Base-by-base conservation (phyloP, 495 filamentous ascomycete species). In the Aspergillus campestris region DNA sequence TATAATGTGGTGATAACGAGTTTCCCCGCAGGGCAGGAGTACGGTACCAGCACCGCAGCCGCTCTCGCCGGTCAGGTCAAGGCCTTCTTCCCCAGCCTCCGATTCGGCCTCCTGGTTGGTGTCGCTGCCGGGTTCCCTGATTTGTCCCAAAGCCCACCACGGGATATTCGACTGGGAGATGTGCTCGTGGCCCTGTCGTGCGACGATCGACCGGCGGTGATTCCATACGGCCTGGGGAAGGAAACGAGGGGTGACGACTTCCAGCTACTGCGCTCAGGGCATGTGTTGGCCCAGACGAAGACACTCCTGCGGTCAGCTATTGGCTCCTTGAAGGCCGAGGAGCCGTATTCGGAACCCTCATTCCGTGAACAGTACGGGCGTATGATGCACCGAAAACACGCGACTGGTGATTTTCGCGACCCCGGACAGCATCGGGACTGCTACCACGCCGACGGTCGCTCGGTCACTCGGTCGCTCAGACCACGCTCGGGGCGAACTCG, bases 131-230 rank as follows among this genome's bases (percentile, higher is more conserved):
- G 52, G 28, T 50, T 62, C 41, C 58, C 51, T 12, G 49, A 56
- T 37, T 45, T 62, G 7, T 45, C 35, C 24, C 37, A 44, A 47
- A 42, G 1, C 18, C 57, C 57, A 3, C 46, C 49, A 13, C 55
- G 51, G 27, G 67, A 69, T 51, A 70, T 69, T 29, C 62, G 66
- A 31, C 58, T 68, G 12, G 67, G 67, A 11, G 64, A 68, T 53
- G 51, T 72, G 12, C 44, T 70, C 14, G 62, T 69, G 7, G 55
- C 45, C 35, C 38, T 59, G 2, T 50, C 54, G 2, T 27, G 61
- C 3, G 33, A 65, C 4, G 48, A 37, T 31, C 8, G 15, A 9
- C 39, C 39, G 1, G 40, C 6, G 18, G 29, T 49, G 45, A 8
- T 69, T 65, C 36, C 60, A 60, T 28, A 44, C 59, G 15, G 30